Evolutionary conservation across 208 protist genomes (phyloP).

Genomic region (Acanthamoeba royreba): DNA sequence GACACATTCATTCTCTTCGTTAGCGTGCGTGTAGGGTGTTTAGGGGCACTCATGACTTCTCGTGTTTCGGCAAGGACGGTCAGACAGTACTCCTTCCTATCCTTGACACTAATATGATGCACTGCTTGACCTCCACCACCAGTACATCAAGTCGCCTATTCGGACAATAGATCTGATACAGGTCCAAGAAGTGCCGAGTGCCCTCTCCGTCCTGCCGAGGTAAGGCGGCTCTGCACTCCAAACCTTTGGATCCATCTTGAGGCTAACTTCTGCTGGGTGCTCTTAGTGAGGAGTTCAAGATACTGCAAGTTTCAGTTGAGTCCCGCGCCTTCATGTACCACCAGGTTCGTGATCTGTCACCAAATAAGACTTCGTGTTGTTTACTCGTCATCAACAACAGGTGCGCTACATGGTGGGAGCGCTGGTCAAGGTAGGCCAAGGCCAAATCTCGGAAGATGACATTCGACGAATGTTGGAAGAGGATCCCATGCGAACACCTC

Average conservation of each 20-base stretch:
- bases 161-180: background rate
- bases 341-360: background rate
- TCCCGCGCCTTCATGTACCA: slow-evolving; percentile 8
- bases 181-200: background rate
- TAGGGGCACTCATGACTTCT: slow-evolving; percentile 19
- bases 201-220: background rate
- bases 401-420: slow-evolving; percentile 36
- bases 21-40: background rate
- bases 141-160: background rate
- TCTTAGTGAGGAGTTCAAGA: background rate
- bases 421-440: slow-evolving; percentile 1
- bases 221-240: background rate
- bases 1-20: background rate
- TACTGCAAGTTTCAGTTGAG: background rate
- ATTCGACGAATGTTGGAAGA: background rate
- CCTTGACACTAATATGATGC: background rate
- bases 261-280: background rate
- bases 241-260: background rate
- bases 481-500: background rate
- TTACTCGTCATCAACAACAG: background rate
- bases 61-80: background rate
- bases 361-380: background rate
- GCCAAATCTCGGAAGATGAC: background rate
- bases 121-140: background rate
- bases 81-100: background rate